phyloP scores from a whole-genome alignment of 1,139 yeast genomes.

The Yarrowia galli region DNA sequence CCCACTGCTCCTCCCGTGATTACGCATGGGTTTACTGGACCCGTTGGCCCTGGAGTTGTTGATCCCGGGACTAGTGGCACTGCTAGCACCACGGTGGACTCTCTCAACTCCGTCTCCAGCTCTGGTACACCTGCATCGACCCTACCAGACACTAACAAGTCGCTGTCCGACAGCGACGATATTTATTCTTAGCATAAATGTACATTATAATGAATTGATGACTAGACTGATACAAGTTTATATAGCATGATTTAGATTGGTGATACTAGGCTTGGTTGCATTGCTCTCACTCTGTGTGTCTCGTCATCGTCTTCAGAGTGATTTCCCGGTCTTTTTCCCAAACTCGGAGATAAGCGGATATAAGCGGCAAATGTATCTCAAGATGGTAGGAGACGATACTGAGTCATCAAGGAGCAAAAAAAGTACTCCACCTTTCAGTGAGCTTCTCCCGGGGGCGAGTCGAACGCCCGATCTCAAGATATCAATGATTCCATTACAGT shows the following conservation, averaged over 20 bases:
- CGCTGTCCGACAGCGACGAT: constrained; percentile 37
- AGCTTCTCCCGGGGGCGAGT: constrained; percentile 20
- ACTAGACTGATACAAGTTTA: neutral
- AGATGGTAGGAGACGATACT: too few species aligned
- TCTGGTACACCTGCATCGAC: constrained; percentile 13
- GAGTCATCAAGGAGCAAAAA: too few species aligned
- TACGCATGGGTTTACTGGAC: constrained; percentile 20
- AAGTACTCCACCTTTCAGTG: neutral
- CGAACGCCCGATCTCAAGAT: constrained; percentile 22
- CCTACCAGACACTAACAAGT: constrained; percentile 33
- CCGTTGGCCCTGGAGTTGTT: neutral
- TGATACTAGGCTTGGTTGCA: too few species aligned
- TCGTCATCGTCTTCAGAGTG: too few species aligned
- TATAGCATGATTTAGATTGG: too few species aligned
- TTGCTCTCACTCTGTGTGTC: too few species aligned
- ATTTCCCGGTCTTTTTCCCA: too few species aligned
- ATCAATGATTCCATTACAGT: constrained; percentile 4
- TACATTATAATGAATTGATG: constrained; percentile 14
- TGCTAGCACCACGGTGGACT: constrained; percentile 22
- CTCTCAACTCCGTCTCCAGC: neutral
- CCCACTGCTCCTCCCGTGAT: constrained; percentile 13
- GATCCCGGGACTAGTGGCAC: neutral
- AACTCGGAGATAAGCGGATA: too few species aligned
- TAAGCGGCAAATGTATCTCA: too few species aligned
- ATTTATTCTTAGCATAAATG: constrained; percentile 38